phyloP scores from a whole-genome alignment of 2,329 filamentous ascomycete species.

The Myriosclerotinia scirpicola region DNA sequence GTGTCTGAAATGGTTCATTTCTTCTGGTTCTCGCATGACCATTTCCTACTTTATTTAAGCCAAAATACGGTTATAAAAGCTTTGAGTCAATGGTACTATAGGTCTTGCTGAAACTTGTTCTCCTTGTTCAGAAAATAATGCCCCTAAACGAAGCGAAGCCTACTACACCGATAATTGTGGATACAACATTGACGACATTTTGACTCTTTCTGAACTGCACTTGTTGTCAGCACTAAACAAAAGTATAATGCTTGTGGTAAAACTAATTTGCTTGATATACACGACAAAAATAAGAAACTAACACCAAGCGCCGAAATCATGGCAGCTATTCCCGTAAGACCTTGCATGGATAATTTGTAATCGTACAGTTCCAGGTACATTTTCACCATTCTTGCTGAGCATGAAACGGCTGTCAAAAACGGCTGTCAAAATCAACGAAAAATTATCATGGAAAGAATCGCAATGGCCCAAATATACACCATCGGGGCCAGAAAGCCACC shows the following conservation, averaged over 20 bases:
- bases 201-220: conserved; percentile 29
- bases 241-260: background rate
- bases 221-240: background rate
- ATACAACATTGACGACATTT: conserved; percentile 28
- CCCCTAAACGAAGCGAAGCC: conserved; percentile 30
- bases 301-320: conserved; percentile 29
- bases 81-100: conserved; percentile 25
- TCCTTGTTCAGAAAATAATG: conserved; percentile 29
- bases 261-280: conserved; percentile 27
- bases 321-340: conserved; percentile 26
- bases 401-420: conserved; percentile 26
- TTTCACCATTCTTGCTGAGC: conserved; percentile 25
- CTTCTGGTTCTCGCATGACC: conserved; percentile 31
- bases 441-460: conserved; percentile 29
- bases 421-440: conserved; percentile 29
- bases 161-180: conserved; percentile 28
- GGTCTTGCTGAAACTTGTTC: conserved; percentile 25
- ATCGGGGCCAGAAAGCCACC: conserved; percentile 19
- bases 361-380: conserved; percentile 22
- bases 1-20: conserved; percentile 26
- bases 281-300: conserved; percentile 26
- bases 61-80: background rate
- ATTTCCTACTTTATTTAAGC: conserved; percentile 28
- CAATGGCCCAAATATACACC: conserved; percentile 27
- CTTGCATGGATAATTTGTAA: conserved; percentile 30